Evolutionary conservation across 495 filamentous ascomycete species (phyloP), one percentile per base, ranked within the genome.

Genomic region (Penicillium manginii): DNA sequence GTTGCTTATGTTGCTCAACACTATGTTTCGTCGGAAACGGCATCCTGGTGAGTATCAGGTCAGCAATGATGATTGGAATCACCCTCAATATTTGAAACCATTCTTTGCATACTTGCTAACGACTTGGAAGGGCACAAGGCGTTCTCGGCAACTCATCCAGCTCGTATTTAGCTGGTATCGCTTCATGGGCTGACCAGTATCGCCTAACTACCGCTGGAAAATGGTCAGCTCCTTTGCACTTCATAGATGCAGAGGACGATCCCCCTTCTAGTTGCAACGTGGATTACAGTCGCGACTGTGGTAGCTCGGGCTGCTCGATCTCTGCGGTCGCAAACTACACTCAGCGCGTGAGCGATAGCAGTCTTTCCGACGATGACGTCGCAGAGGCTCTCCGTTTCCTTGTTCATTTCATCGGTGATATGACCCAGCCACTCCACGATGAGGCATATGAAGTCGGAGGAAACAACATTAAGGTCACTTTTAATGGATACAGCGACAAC

Each of bases 401-500:
- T 11, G 80, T 88, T 26, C 85, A 88, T 59, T 71, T 83, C 59
- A 60, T 84, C 19, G 86, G 86, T 18, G 86, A 89, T 63, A 81
- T 88, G 49, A 80, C 82, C 10, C 86, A 89, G 58, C 86, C 86
- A 0, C 76, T 89, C 1, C 86, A 88, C 64, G 81, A 81, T 58
- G 86, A 89, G 58, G 76, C 71, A 9, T 77, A 81, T 37, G 77
- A 81, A 8, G 61, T 77, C 3, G 86, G 86, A 29, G 86, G 83
- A 15, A 88, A 88, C 71, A 71, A 75, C 46, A 83, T 89, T 56
- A 50, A 70, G n/a, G 86, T 89, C 18, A 69, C 65, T 0, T 89
- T 81, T 66, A 65, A 79, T 33, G 79, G 80, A 15, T 72, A 76
- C 26, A 61, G 52, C 17, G 84, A 83, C 18, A 89, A 89, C 57